Conservation (phyloP, 768 basidiomycete species). For the Steccherinum ochraceum region DNA sequence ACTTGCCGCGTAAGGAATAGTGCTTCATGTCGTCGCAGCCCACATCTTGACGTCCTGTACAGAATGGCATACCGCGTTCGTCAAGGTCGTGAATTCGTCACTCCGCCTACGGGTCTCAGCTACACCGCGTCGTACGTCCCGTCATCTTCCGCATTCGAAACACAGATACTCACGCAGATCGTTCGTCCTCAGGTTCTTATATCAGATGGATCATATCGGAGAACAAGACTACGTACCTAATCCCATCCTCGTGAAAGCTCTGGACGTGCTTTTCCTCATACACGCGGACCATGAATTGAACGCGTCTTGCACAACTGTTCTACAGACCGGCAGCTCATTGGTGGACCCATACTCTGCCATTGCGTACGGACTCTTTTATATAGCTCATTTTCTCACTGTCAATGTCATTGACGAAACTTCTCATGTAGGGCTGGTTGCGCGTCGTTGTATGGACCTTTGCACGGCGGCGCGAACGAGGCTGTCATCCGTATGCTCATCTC, state of each 20-base stretch:
- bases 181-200: slow-evolving; percentile 76
- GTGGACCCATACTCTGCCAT: slow-evolving; percentile 89
- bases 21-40: not conserved
- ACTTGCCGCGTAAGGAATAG: slow-evolving; percentile 67
- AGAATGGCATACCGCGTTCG: slow-evolving; percentile 93
- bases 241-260: slow-evolving; percentile 79
- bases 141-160: too few species aligned
- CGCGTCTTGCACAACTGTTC: slow-evolving; percentile 76
- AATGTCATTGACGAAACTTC: not conserved
- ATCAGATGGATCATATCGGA: slow-evolving; percentile 83
- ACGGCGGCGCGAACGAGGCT: slow-evolving; percentile 88
- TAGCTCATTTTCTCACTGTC: not conserved
- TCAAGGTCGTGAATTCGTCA: slow-evolving; percentile 84
- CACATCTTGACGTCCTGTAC: not conserved
- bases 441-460: slow-evolving; percentile 75
- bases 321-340: slow-evolving; percentile 84
- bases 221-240: slow-evolving; percentile 72
- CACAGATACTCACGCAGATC: too few species aligned
- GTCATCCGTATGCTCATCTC: slow-evolving; percentile 91
- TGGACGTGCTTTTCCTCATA: slow-evolving; percentile 82
- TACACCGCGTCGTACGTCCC: slow-evolving; percentile 73
- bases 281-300: slow-evolving; percentile 93
- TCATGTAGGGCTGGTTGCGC: slow-evolving; percentile 72
- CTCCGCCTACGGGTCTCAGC: slow-evolving; percentile 73
- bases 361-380: slow-evolving; percentile 44